phyloP scores from a whole-genome alignment of 2,329 filamentous ascomycete genomes.

The Talaromyces sp. region DNA sequence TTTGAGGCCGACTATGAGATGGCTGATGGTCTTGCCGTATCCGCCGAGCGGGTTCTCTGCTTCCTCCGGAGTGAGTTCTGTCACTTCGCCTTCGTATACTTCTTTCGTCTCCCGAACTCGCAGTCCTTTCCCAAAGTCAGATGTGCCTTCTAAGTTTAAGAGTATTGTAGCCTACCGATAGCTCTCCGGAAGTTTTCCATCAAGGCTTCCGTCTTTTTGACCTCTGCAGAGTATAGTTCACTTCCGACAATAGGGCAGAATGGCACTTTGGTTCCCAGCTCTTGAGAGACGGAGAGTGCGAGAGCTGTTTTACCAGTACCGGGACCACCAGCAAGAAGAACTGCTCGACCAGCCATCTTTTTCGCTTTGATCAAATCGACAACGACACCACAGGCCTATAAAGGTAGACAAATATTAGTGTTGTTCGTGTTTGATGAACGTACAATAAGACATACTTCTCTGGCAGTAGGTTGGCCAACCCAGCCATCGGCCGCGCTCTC shows the following conservation, averaged over 20 bases:
- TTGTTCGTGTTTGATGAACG: not conserved
- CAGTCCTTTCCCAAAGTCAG: conserved; percentile 49
- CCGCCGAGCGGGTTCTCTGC: conserved; percentile 94
- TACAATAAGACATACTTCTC: conserved; percentile 62
- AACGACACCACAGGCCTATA: conserved; percentile 84
- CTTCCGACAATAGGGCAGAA: conserved; percentile 98
- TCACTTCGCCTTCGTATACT: conserved; percentile 98
- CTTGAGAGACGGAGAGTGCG: conserved; percentile 91
- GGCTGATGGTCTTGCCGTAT: conserved; percentile 96
- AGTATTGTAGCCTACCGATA: conserved; percentile 59
- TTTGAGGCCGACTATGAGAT: conserved; percentile 89
- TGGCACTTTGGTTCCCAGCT: conserved; percentile 94
- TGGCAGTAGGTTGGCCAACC: conserved; percentile 78
- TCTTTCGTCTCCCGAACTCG: conserved; percentile 98
- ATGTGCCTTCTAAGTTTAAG: not conserved
- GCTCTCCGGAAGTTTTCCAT: conserved; percentile 99
- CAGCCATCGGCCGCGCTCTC: conserved; percentile 79
- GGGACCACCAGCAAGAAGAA: conserved; percentile 87
- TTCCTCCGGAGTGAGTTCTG: conserved; percentile 94
- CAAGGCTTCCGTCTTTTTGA: conserved; percentile 98
- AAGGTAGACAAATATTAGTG: conserved; percentile 7
- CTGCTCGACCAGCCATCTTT: conserved; percentile 95
- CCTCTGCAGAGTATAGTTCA: conserved; percentile 95
- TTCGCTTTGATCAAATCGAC: conserved; percentile 93
- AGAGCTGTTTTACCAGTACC: conserved; percentile 97